These are phyloP conservation scores for Kockovaella imperatae DNA, from an alignment of 768 basidiomycete species.

Conservation along the genomic window DNA sequence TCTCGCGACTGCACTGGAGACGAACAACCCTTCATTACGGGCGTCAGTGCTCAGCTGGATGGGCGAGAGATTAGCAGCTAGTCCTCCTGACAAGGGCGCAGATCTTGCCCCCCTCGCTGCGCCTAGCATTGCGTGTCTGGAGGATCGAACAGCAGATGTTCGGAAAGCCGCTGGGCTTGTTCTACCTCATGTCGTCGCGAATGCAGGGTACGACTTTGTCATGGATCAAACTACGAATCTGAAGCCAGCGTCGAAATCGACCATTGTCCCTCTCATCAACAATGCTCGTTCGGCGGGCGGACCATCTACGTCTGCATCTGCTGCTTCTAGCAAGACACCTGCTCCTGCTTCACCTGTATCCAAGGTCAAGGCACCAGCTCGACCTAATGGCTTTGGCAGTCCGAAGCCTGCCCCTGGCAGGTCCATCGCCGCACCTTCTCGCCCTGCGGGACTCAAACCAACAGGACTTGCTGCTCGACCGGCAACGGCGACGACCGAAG, in stretches of 20 bases:
- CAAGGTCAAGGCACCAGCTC: conserved; percentile 6
- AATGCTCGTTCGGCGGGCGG: conserved; percentile 50
- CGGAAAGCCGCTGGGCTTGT: conserved; percentile 82
- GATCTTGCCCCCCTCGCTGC: conserved; percentile 66
- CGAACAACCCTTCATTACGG: conserved; percentile 74
- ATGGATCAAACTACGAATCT: conserved; percentile 76
- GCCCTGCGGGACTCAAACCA: conserved; percentile 37
- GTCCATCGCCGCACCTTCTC: conserved; percentile 18
- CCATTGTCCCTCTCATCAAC: conserved; percentile 80
- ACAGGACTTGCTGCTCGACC: conserved; percentile 25
- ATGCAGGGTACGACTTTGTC: conserved; percentile 73
- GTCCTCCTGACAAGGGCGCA: conserved; percentile 49
- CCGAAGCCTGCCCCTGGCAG: conserved; percentile 30
- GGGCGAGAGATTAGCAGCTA: conserved; percentile 39
- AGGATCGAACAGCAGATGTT: conserved; percentile 85
- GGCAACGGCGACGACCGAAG: conserved; percentile 42
- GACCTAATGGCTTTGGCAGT: conserved; percentile 18
- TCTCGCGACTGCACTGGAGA: conserved; percentile 71
- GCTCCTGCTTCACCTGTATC: conserved; percentile 16
- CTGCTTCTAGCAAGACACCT: conserved; percentile 37
- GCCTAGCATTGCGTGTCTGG: conserved; percentile 65
- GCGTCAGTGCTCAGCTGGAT: conserved; percentile 47
- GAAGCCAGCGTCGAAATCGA: conserved; percentile 81
- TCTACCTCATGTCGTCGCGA: conserved; percentile 65
- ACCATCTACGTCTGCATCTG: conserved; percentile 45